These are phyloP conservation scores for Apocynum venetum DNA, from an alignment of 257 asterid species.

Conservation along the genomic window DNA sequence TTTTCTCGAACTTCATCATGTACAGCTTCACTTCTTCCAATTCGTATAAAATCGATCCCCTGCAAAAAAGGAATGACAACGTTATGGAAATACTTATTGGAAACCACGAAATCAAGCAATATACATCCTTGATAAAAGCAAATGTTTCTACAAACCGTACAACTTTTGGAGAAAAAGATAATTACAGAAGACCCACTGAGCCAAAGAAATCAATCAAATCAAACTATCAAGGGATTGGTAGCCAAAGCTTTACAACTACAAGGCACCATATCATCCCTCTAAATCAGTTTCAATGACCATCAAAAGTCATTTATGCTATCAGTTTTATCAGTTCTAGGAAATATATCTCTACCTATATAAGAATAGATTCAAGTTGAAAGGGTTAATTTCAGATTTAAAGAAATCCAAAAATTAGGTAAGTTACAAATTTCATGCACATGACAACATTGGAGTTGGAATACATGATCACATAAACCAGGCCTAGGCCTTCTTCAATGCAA, in stretches of 20 bases:
- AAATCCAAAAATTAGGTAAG: background rate
- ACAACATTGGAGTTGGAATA: background rate
- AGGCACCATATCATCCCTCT: background rate
- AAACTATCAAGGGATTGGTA: background rate
- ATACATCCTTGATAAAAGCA: background rate
- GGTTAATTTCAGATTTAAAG: background rate
- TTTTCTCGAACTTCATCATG: slow-evolving; percentile 71
- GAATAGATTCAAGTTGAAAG: background rate
- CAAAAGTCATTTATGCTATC: background rate
- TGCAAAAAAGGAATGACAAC: slow-evolving; percentile 24
- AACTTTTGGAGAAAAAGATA: background rate
- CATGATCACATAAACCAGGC: background rate
- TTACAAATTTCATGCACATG: background rate
- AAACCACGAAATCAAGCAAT: background rate
- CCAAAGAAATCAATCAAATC: background rate
- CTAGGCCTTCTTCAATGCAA: background rate
- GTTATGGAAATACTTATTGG: background rate
- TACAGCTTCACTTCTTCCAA: slow-evolving; percentile 86
- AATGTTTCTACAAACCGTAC: background rate
- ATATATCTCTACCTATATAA: background rate
- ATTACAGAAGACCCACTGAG: background rate
- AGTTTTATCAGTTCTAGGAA: background rate
- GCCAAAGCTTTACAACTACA: background rate
- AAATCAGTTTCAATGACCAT: background rate
- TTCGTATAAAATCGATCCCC: slow-evolving; percentile 87